Base-by-base conservation (phyloP, 495 filamentous ascomycete species). In the Parathielavia appendiculata region DNA sequence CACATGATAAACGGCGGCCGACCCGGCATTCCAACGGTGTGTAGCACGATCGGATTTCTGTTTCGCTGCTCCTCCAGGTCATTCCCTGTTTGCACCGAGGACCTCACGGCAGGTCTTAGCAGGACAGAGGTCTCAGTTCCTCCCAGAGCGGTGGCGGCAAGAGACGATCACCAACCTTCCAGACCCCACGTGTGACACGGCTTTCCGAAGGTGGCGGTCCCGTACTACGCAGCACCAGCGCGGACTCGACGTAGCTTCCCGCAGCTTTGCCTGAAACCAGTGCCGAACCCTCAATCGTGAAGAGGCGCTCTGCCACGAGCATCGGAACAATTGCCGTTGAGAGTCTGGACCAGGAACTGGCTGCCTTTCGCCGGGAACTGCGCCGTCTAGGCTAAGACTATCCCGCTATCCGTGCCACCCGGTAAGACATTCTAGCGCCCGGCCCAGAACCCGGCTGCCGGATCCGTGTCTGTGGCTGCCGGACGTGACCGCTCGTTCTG, bases 361-460 rank as follows among this genome's bases (percentile, higher is more conserved):
- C 20, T 16, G 5, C 48, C 2, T 30, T 51, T 10, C 34, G 47
- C 51, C 53, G 57, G 54, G 35, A 53, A 52, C 38, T 56, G 54
- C 51, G 51, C 47, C 40, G 55, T 34, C 47, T 49, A 6, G 47
- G 34, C 46, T 13, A 49, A n/a, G 26, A 14, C 47, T 8, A 45
- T 35, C 17, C 30, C 47, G 26, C 32, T 19, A 17, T 49, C 34
- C 26, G 47, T 49, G 47, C 44, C 51, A 51, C 40, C 39, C 49
- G 44, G 57, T 67, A 63, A 69, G 63, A 63, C 59, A 65, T 51
- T 26, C 9, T 48, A 35, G 46, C 54, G 45, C 36, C 54, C 56
- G 55, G 61, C 68, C 66, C 58, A 58, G 45, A 39, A 62, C 58
- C 68, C 68, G 51, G 64, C 51, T 59, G 52, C 57, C 54, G 68